Conservation (phyloP, 768 basidiomycete genomes). For the Boletus vinaceobasis region DNA sequence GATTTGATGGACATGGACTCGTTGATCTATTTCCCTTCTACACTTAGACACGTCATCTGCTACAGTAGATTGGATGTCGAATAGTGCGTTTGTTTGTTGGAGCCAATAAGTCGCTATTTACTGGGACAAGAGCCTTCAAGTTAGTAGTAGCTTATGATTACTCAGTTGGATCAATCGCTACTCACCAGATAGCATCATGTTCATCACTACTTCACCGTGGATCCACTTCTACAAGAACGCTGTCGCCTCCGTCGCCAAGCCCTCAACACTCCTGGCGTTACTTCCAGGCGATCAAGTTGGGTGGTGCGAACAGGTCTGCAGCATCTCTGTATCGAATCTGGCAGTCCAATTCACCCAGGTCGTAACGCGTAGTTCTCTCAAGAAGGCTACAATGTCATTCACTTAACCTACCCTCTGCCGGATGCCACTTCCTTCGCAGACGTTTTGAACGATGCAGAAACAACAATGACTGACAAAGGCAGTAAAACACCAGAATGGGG, state of each 20-base stretch:
- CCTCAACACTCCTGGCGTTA: slow-evolving; percentile 31
- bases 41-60: not conserved
- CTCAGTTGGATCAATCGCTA: too few species aligned
- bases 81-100: not conserved
- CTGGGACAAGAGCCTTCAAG: not conserved
- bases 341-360: not conserved
- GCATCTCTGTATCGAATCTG: not conserved
- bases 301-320: slow-evolving; percentile 37
- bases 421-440: slow-evolving; percentile 13
- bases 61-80: slow-evolving; percentile 6
- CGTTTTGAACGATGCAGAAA: slow-evolving; percentile 15
- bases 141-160: too few species aligned
- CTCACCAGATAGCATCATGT: slow-evolving; percentile 1
- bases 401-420: slow-evolving; percentile 26
- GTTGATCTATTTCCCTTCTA: not conserved
- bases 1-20: not conserved
- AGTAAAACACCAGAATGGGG: slow-evolving; percentile 22
- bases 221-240: slow-evolving; percentile 24
- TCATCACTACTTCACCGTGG: slow-evolving; percentile 5
- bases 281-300: slow-evolving; percentile 30
- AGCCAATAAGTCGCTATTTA: not conserved
- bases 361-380: slow-evolving; percentile 30
- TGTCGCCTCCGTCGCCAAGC: slow-evolving; percentile 28
- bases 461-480: slow-evolving; percentile 5
- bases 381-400: slow-evolving; percentile 39